Evolutionary conservation across 306 rosid genomes (phyloP), one percentile per base, ranked within the genome.

Genomic region (Potentilla sterilis): DNA sequence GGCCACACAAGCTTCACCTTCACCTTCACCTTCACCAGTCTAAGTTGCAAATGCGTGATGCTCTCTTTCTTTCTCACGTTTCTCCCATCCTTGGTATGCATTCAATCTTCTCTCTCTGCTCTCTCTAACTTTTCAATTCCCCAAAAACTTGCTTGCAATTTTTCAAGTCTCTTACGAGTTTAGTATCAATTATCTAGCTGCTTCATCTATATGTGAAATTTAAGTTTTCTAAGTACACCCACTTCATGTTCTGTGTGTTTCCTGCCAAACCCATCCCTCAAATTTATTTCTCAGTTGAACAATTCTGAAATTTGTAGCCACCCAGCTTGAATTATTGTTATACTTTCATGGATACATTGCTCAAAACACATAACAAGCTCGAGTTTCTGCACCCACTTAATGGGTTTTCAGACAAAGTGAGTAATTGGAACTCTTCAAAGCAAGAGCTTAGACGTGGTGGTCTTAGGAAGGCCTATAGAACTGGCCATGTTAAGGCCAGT

Each of bases 331-430:
- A 75, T 66, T 72, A 58, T 74, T 47, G 75, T 51, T 67, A 65
- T 32, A 52, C 73, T 58, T 58, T 21, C 57, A 95, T 95, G 99
- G 99, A 89, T 81, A 90, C 99, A 75, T 78, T 92, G 54, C 97
- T 95, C 77, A 95, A 95, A 88, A 95, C 93, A 47, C 96, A 90
- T 48, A 92, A 89, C 89, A 92, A 82, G 81, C 96, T 90, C 80
- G 88, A 75, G 47, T 92, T 88, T 83, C 79, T 92, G 77, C 93
- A 87, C 75, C 97, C 97, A 64, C 80, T 90, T 75, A 89, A 88
- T 76, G 92, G 97, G 78, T 85, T 89, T 83, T 85, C 91, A 1
- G 99, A 89, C 65, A 95, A 89, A 82, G 58, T 85, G 78, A 82
- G 77, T 67, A 70, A 78, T 85, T 78, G 71, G 18, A 76, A 73